Base-by-base conservation (phyloP, 139 green algal species). In the Klebsormidium nitens region DNA sequence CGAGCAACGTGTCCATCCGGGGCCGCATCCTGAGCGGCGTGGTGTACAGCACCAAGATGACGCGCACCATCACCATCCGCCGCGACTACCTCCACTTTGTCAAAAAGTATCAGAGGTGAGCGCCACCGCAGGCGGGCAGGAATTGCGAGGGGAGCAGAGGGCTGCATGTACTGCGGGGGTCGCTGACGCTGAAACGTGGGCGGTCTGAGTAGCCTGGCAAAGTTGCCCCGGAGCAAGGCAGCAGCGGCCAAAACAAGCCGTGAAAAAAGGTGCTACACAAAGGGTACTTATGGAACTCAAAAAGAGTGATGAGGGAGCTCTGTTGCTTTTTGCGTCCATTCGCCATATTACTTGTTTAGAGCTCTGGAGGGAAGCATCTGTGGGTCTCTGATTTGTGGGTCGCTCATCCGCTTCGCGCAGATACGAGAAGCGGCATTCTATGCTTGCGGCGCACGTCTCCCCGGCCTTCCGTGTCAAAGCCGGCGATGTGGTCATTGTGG, bases 401-500 rank as follows among this genome's bases (percentile, higher is more conserved):
- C 19, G 36, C 14, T 70, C 23, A 19, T 26, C 61, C 52, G 32
- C n/a, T 64, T 60, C 11, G 23, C 75, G 65, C 84, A 96, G 91
- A 72, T 99, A 99, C 75, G 94, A 99, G 90, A 99, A 99, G 87
- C 74, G 94, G 14, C 94, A 99, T 85, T 87, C 71, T 48, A 98
- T 97, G 82, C 86, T 97, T 48, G 75, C 93, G 23, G 94, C 91
- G 2, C 94, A 99, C 84, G 68, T 97, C 34, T 97, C 91, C 0
- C 94, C 94, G 38, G 89, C 78, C 84, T 99, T 99, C 89, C 92
- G 94, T 64, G 85, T 81, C 52, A 77, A 78, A 49, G 95, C 98
- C 78, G 95, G 95, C 26, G 95, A 99, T 84, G 89, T 71, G 44
- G 94, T 99, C 39, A 85, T 91, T 47, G 84, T 96, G 47, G 94